Conservation (phyloP, 1,284 basidiomycete species). For the Caloboletus inedulis region DNA sequence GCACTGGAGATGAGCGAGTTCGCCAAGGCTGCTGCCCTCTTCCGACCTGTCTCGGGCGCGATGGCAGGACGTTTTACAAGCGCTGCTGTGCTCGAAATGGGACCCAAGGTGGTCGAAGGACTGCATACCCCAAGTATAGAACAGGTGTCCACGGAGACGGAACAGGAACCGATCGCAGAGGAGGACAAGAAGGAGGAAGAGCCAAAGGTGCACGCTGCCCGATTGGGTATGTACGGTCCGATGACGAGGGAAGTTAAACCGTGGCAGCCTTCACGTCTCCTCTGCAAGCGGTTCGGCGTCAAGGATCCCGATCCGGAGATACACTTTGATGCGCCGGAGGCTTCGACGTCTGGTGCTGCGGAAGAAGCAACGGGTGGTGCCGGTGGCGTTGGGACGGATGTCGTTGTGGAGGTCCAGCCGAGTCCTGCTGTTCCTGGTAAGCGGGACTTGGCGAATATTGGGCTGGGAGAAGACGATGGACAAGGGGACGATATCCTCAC, state of each 20-base stretch:
- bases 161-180: constrained; percentile 40
- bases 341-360: constrained; percentile 23
- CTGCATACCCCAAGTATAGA: constrained; percentile 62
- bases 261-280: constrained; percentile 78
- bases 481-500: constrained; percentile 86
- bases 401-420: constrained; percentile 11
- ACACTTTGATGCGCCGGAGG: constrained; percentile 22
- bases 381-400: constrained; percentile 19
- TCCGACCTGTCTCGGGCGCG: constrained; percentile 87
- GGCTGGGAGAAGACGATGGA: constrained; percentile 82
- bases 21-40: constrained; percentile 81
- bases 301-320: constrained; percentile 69
- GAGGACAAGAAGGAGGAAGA: constrained; percentile 57
- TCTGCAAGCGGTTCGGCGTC: constrained; percentile 95
- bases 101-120: constrained; percentile 69
- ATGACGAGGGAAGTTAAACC: constrained; percentile 72
- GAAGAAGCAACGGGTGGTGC: constrained; percentile 12
- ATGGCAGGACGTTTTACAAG: constrained; percentile 93
- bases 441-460: constrained; percentile 72
- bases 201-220: constrained; percentile 78
- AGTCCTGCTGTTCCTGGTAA: constrained; percentile 29
- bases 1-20: constrained; percentile 86
- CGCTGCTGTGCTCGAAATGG: constrained; percentile 60
- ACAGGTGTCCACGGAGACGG: constrained; percentile 26
- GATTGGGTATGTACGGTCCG: constrained; percentile 83